Base-by-base conservation (phyloP, 2,329 filamentous ascomycete species). In the Alternaria novae-zelandiae region DNA sequence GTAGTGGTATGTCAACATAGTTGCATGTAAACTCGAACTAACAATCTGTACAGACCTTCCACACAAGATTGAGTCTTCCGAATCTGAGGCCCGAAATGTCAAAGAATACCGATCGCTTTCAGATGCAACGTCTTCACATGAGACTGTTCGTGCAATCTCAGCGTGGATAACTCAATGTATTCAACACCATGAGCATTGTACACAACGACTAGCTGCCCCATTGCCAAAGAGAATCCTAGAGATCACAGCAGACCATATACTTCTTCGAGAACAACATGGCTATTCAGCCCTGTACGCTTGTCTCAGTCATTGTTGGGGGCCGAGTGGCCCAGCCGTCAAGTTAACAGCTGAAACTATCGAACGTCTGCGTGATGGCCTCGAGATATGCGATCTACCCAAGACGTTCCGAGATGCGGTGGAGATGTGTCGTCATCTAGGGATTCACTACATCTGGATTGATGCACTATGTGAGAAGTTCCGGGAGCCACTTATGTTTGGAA, bases 11-110 rank as follows among this genome's bases (percentile, higher is more conserved):
- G n/a, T n/a, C n/a, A n/a, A n/a, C n/a, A n/a, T n/a, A n/a, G n/a
- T n/a, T n/a, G n/a, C n/a, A n/a, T n/a, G n/a, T n/a, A n/a, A n/a
- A n/a, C n/a, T n/a, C n/a, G n/a, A n/a, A n/a, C n/a, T n/a, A n/a
- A n/a, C n/a, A n/a, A n/a, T n/a, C n/a, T n/a, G n/a, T n/a, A n/a
- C n/a, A n/a, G n/a, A n/a, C n/a, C 0, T 0, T n/a, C 2, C 4
- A 41, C 32, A 8, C 0, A 0, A 5, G 3, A 1, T 3, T 0
- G 8, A n/a, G 15, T 15, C 4, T n/a, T 10, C 7, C 8, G 0
- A 1, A 4, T n/a, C 1, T 10, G 4, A 1, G 3, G n/a, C 3
- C 15, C 11, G 36, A 9, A 11, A 30, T 1, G 8, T 28, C 25
- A 20, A 8, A 5, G 6, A 5, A 5, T 28, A 0, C 2, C 47